Percentiles rank a stretch among this genome's conserved stretches.
Conservation (phyloP, 225 moss, liverwort and hornwort species). For the Marchantia paleacea region DNA sequence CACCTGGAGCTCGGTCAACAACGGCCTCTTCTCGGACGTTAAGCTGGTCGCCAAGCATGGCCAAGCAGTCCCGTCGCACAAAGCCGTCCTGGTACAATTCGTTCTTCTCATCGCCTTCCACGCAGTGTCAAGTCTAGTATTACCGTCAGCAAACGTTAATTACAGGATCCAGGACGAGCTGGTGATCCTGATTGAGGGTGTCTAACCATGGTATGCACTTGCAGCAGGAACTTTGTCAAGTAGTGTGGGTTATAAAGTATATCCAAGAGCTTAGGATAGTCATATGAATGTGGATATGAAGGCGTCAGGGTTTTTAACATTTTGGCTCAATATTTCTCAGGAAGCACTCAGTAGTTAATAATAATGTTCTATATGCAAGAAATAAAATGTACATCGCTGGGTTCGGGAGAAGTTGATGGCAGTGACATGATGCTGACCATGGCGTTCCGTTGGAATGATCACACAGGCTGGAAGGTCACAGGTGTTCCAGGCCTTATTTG, state of each 20-base stretch:
- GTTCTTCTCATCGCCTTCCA: background rate
- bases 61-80: background rate
- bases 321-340: too few species aligned
- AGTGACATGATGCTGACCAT: background rate
- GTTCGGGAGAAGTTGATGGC: background rate
- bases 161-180: too few species aligned
- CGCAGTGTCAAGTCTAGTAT: too few species aligned
- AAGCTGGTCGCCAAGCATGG: conserved; percentile 22
- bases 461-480: conserved; percentile 14
- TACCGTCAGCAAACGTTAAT: too few species aligned
- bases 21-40: conserved; percentile 6
- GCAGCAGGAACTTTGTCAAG: too few species aligned
- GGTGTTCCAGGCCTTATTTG: conserved; percentile 10
- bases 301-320: too few species aligned
- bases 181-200: too few species aligned
- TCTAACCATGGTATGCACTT: too few species aligned
- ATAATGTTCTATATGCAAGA: background rate
- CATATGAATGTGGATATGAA: too few species aligned
- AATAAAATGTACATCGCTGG: background rate
- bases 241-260: too few species aligned
- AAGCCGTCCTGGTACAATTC: conserved; percentile 3
- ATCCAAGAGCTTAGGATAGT: too few species aligned
- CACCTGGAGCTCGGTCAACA: conserved; percentile 9
- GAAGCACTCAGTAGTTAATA: too few species aligned
- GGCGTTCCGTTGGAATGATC: background rate